phyloP scores from a whole-genome alignment of 257 asterid genomes.

The Galeopsis tetrahit region DNA sequence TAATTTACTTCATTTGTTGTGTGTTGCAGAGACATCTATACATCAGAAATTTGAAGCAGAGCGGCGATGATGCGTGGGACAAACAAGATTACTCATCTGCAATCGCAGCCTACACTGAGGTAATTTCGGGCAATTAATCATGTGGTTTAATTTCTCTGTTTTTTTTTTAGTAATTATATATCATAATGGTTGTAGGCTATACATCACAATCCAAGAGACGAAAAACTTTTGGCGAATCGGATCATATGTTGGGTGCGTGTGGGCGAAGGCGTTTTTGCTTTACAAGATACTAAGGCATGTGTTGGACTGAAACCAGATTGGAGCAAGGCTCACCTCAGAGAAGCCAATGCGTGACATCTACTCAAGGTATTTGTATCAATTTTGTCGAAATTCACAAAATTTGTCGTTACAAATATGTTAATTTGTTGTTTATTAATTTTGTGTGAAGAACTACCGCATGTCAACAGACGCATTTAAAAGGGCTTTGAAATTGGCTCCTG shows the following conservation, averaged over 20 bases:
- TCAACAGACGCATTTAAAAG: background rate
- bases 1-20: no score
- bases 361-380: slow-evolving; percentile 12
- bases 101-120: no score
- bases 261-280: slow-evolving; percentile 21
- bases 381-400: no score
- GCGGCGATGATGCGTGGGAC: no score
- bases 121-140: no score
- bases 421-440: background rate
- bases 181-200: slow-evolving; percentile 25
- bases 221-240: slow-evolving; percentile 4
- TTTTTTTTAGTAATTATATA: no score
- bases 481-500: background rate
- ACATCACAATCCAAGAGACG: background rate
- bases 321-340: slow-evolving; percentile 34
- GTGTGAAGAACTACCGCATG: background rate
- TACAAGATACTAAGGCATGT: slow-evolving; percentile 37
- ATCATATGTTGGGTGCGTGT: slow-evolving; percentile 30
- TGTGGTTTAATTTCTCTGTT: no score
- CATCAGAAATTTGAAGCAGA: no score
- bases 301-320: slow-evolving; percentile 31
- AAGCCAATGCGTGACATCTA: slow-evolving; percentile 34
- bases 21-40: no score
- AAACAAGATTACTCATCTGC: no score
- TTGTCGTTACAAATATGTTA: no score